Evolutionary conservation across 2,329 filamentous ascomycete species (phyloP), one percentile per base, ranked within the genome.

Genomic region (Fusarium floridanum): DNA sequence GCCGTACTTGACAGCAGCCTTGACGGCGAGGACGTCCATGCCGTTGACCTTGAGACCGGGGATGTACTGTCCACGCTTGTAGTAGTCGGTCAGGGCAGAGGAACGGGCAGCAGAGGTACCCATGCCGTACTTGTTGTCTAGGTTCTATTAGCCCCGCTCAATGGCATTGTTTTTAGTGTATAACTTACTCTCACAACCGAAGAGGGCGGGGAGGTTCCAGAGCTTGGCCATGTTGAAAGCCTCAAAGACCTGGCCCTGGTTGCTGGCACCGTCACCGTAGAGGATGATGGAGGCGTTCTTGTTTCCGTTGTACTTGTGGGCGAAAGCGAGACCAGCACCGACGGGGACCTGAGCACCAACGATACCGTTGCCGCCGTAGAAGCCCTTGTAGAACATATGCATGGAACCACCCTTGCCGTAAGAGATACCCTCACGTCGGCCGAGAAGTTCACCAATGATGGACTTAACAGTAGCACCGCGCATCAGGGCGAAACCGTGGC

Each of bases 81-180:
- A 98, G 92, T 99, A 99, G 86, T 99, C 97, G 85, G 97, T 98
- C 83, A 98, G 88, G 80, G 97, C 97, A 71, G 97, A 96, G 72
- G 97, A 95, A 81, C 97, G 95, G 86, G 93, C 93, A 78, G 97
- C 96, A 72, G 97, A 94, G 75, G 97, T 99, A 87, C 97, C 97
- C 97, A 99, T 99, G 85, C 97, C 97, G 85, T 99, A 99, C 88
- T 99, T 99, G 93, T 99, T 99, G 91, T 99, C 95, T 98, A 20
- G 32, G 32, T 39, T 24, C n/a, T 17, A 65, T 76, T 53, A 78
- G 71, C 66, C 27, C 65, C 41, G 32, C 20, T 37, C 22, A 17
- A 41, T 27, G n/a, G 8, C n/a, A 32, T 3, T n/a, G 17, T 34
- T 17, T 24, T 17, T n/a, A 27, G 11, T 11, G 17, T 29, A 37